These are phyloP conservation scores for Cytospora leucostoma DNA, from an alignment of 2,329 filamentous ascomycete species.

Conservation along the genomic window DNA sequence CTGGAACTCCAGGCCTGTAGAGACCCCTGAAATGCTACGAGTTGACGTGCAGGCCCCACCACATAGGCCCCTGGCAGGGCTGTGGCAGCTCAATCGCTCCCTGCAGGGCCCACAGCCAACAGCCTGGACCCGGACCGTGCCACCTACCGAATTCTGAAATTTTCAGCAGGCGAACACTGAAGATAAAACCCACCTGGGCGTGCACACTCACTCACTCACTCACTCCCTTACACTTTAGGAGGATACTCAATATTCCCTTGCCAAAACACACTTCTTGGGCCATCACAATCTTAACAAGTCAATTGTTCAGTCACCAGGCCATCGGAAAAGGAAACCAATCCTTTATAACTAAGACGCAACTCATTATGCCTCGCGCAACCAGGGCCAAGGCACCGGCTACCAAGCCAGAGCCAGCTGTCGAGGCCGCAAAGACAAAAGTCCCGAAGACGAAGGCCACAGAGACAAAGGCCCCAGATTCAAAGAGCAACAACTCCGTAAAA, in stretches of 20 bases:
- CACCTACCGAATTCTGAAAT: neutral
- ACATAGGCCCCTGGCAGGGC: neutral
- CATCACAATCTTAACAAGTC: neutral
- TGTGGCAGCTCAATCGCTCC: too few species aligned
- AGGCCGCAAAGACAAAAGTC: neutral
- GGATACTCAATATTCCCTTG: neutral
- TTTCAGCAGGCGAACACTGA: neutral
- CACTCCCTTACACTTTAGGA: too few species aligned
- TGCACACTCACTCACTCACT: neutral
- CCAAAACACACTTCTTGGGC: too few species aligned
- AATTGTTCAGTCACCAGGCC: neutral
- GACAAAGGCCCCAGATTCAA: neutral
- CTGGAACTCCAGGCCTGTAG: neutral
- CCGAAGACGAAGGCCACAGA: neutral
- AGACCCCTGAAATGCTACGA: neutral
- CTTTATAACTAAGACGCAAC: neutral
- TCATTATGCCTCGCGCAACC: slow-evolving; percentile 17
- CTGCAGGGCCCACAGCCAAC: neutral
- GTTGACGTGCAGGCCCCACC: slow-evolving; percentile 1
- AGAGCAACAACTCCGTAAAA: slow-evolving; percentile 8
- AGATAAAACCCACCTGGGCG: neutral
- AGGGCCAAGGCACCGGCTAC: slow-evolving; percentile 10
- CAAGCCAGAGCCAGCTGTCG: neutral
- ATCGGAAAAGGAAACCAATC: neutral
- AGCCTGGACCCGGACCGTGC: neutral